Conservation (phyloP, 2,329 filamentous ascomycete genomes). For the Zopfia rhizophila region DNA sequence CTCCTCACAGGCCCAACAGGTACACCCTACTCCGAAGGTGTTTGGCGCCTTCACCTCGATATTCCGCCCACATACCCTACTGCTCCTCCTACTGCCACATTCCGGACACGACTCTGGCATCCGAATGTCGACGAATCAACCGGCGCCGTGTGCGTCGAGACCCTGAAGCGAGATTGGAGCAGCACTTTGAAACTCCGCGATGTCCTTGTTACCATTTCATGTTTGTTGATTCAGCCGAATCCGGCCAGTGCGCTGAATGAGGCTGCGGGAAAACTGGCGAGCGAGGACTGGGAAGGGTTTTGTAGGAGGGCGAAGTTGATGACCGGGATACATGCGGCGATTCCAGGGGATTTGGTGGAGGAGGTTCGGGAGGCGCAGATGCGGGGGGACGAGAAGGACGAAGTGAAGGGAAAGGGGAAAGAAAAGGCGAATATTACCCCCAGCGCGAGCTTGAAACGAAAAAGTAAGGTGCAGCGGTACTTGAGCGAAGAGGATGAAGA, state of each 20-base stretch:
- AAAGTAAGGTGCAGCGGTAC: conserved; percentile 24
- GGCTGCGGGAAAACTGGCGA: conserved; percentile 66
- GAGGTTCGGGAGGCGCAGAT: conserved; percentile 64
- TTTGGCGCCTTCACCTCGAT: conserved; percentile 69
- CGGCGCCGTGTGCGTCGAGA: conserved; percentile 72
- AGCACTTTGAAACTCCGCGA: conserved; percentile 67
- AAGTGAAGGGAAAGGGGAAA: conserved; percentile 37
- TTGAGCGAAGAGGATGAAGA: conserved; percentile 44
- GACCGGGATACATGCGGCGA: conserved; percentile 69
- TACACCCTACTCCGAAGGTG: conserved; percentile 68
- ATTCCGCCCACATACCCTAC: conserved; percentile 68
- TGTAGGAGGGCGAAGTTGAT: conserved; percentile 68
- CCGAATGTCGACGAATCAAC: conserved; percentile 72
- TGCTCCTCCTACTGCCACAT: conserved; percentile 66
- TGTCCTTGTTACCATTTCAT: conserved; percentile 68
- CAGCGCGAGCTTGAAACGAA: conserved; percentile 25
- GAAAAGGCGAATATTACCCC: conserved; percentile 31
- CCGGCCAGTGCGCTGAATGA: conserved; percentile 72
- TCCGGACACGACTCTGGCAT: conserved; percentile 71
- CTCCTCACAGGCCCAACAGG: conserved; percentile 68
- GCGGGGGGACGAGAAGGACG: conserved; percentile 58
- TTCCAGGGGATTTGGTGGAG: conserved; percentile 58
- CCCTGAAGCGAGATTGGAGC: conserved; percentile 72
- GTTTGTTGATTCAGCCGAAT: conserved; percentile 71
- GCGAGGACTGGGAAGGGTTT: conserved; percentile 67